Evolutionary conservation across 116 monocot genomes (phyloP), one percentile per base, ranked within the genome.

Genomic region (Phalaenopsis hybrid): DNA sequence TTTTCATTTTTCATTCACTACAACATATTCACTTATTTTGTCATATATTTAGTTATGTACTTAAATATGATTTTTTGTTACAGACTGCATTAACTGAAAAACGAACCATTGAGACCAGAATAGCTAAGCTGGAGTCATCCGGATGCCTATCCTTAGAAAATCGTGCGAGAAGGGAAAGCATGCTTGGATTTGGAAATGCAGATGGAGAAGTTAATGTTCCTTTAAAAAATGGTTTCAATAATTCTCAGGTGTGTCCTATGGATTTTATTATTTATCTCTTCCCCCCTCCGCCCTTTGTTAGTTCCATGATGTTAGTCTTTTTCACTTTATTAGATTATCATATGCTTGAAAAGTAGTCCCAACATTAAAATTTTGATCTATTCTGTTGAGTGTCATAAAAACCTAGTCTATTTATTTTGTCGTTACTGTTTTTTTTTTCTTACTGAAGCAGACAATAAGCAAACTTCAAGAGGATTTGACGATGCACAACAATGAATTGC

Each of bases 391-490:
- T 6, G 12, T 70, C 70, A 70, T 61, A 37, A 70, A 70, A 33
- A 33, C 37, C 37, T 70, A 21, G 23, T 12, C 33, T 12, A 70
- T 20, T 70, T 70, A 34, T 34, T 57, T 15, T 3, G 57, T 57
- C 17, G 17, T 0, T 12, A 34, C 28, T 70, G 70, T 37, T 28
- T 28, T 28, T 28, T 28, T 28, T 72, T 34, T 44, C 68, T 6
- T n/a, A 20, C 23, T 78, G 2, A 48, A 69, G 57, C 74, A 96
- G 96, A 79, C 81, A 72, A 49, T 87, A 57, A 83, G 61, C 21
- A 90, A 88, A 65, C 85, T 90, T 79, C 88, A 95, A 83, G 92
- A 87, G 49, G 92, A 94, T 63, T 58, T 88, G 83, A 90, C 88
- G 77, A 37, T 78, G 46, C 84, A 86, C 8, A 88, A 50, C 17